phyloP scores from a whole-genome alignment of 1,284 basidiomycete genomes.

The Heliocybe sulcata region DNA sequence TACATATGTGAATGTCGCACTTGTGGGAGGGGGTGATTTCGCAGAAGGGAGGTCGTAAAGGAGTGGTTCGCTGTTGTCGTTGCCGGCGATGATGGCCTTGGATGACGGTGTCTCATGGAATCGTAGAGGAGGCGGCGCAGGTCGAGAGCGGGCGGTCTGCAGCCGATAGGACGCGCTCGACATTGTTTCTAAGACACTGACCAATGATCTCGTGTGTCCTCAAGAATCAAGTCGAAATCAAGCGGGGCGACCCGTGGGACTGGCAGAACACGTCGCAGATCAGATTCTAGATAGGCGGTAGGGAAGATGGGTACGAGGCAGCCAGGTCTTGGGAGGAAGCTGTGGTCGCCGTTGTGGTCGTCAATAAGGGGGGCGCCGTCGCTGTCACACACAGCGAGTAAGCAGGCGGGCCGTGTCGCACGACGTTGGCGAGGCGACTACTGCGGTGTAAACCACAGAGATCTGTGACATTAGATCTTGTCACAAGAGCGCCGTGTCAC shows the following conservation, averaged over 20 bases:
- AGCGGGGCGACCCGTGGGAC: not conserved
- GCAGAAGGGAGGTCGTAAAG: constrained; percentile 72
- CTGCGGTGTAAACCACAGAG: not conserved
- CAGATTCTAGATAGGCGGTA: not conserved
- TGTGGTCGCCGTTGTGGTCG: not conserved
- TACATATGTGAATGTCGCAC: constrained; percentile 28
- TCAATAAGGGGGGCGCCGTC: not conserved
- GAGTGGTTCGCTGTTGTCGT: constrained; percentile 39
- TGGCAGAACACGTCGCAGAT: not conserved
- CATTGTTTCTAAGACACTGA: constrained; percentile 28
- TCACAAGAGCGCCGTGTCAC: not conserved
- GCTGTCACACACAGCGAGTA: not conserved
- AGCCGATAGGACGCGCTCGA: constrained; percentile 55
- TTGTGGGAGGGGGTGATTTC: constrained; percentile 42
- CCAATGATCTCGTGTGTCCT: constrained; percentile 5
- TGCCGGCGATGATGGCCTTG: constrained; percentile 35
- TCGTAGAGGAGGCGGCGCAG: constrained; percentile 55
- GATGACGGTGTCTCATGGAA: constrained; percentile 34
- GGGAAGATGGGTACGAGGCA: not conserved
- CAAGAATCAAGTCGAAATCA: not conserved
- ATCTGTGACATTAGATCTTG: not conserved
- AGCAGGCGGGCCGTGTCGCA: not conserved
- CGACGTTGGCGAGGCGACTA: constrained; percentile 1
- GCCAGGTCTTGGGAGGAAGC: not conserved
- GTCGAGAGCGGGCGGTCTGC: constrained; percentile 54